Evolutionary conservation across 2,329 filamentous ascomycete genomes (phyloP).

Genomic region (Hysterium pulicare): DNA sequence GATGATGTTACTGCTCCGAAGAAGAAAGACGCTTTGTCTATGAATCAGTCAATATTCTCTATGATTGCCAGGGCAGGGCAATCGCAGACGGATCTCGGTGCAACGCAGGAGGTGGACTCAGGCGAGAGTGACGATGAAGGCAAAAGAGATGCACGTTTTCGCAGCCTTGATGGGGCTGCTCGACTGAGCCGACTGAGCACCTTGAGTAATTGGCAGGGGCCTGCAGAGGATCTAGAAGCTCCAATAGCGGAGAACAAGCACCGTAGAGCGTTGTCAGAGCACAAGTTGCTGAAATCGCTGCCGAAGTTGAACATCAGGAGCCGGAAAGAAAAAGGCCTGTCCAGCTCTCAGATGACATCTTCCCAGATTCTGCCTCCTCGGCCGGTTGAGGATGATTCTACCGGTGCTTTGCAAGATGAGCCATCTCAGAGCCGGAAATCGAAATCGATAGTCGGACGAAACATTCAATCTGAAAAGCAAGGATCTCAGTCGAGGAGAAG

Average conservation of each 20-base stretch:
- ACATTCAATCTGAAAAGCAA: slow-evolving; percentile 24
- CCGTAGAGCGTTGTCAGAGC: slow-evolving; percentile 60
- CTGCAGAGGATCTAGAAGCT: slow-evolving; percentile 13
- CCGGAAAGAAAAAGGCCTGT: slow-evolving; percentile 27
- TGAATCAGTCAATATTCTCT: slow-evolving; percentile 93
- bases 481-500: slow-evolving; percentile 20
- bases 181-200: slow-evolving; percentile 34
- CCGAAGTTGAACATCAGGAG: slow-evolving; percentile 50
- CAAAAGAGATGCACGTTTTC: slow-evolving; percentile 20
- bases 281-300: slow-evolving; percentile 64
- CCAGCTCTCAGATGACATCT: slow-evolving; percentile 39
- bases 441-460: slow-evolving; percentile 24
- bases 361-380: slow-evolving; percentile 37
- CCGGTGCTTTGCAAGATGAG: slow-evolving; percentile 9
- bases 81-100: slow-evolving; percentile 76
- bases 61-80: slow-evolving; percentile 84
- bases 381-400: slow-evolving; percentile 17
- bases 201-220: slow-evolving; percentile 26
- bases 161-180: slow-evolving; percentile 32
- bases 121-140: slow-evolving; percentile 68
- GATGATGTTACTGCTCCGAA: slow-evolving; percentile 59
- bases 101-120: slow-evolving; percentile 68
- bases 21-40: slow-evolving; percentile 55
- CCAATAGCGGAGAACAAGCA: slow-evolving; percentile 41
- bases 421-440: slow-evolving; percentile 13